Conservation (phyloP, 495 filamentous ascomycete genomes). For the Filosporella fistucella region DNA sequence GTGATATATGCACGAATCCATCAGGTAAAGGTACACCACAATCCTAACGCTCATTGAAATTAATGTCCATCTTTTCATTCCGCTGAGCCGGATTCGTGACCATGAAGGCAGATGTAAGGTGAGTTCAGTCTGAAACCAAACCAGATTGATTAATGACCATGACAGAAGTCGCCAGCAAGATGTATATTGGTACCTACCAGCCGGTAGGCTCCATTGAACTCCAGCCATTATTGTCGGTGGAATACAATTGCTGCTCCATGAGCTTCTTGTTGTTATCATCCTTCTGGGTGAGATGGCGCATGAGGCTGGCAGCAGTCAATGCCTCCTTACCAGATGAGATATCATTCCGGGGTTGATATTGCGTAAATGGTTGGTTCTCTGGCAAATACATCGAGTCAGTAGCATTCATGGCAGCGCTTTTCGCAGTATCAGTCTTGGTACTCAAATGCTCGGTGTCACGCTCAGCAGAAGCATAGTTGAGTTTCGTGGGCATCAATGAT, state of each 20-base stretch:
- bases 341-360: not conserved
- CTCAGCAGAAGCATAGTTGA: slow-evolving; percentile 2
- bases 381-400: not conserved
- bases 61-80: too few relatives aligned
- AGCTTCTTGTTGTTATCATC: slow-evolving; percentile 15
- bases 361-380: slow-evolving; percentile 3
- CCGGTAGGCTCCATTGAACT: too few relatives aligned
- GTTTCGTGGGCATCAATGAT: slow-evolving; percentile 21
- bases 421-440: slow-evolving; percentile 1
- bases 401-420: not conserved
- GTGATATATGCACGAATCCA: too few relatives aligned
- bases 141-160: too few relatives aligned
- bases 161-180: too few relatives aligned
- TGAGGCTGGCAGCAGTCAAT: slow-evolving; percentile 15
- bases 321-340: not conserved
- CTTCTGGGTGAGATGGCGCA: slow-evolving; percentile 17
- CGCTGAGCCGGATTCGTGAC: too few relatives aligned
- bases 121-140: too few relatives aligned
- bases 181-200: too few relatives aligned
- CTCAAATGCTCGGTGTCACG: slow-evolving; percentile 1
- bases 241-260: slow-evolving; percentile 12
- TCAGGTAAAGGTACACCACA: too few relatives aligned
- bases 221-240: not conserved
- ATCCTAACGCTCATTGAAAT: too few relatives aligned
- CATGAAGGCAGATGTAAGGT: too few relatives aligned